Percentiles rank a stretch among this genome's conserved stretches.
phyloP scores from a whole-genome alignment of 2,329 filamentous ascomycete species.

The Nemania serpens region DNA sequence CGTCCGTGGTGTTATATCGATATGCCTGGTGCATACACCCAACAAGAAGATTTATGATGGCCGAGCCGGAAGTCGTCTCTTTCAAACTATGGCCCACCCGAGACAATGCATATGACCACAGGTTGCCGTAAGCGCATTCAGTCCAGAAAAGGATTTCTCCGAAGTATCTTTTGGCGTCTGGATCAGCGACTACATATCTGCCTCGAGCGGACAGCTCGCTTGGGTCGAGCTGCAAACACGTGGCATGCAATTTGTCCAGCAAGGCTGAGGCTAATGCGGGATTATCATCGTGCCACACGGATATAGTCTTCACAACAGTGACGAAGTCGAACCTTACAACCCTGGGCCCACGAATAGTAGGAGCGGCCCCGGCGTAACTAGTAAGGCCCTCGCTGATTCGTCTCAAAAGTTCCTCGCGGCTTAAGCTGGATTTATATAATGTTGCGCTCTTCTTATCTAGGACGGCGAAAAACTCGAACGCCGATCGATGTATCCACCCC shows the following conservation, averaged over 20 bases:
- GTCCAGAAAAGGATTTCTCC: background rate
- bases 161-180: background rate
- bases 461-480: conserved; percentile 18
- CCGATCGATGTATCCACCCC: conserved; percentile 23
- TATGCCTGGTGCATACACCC: background rate
- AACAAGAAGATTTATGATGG: background rate
- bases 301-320: background rate
- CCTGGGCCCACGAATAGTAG: background rate
- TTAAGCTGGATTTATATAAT: background rate
- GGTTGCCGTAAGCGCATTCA: accelerated
- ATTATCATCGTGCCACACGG: background rate
- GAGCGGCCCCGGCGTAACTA: background rate
- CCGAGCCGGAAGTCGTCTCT: background rate
- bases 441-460: background rate
- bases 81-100: background rate
- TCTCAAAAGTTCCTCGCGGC: background rate
- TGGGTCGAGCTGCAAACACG: background rate
- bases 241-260: background rate
- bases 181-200: background rate
- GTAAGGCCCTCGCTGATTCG: background rate
- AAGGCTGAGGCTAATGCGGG: background rate
- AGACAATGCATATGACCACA: background rate
- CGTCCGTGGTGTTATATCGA: background rate
- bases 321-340: background rate
- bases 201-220: background rate